Percentiles rank a stretch among this genome's conserved stretches.
phyloP scores from a whole-genome alignment of 768 basidiomycete genomes.

The Suillus subluteus region DNA sequence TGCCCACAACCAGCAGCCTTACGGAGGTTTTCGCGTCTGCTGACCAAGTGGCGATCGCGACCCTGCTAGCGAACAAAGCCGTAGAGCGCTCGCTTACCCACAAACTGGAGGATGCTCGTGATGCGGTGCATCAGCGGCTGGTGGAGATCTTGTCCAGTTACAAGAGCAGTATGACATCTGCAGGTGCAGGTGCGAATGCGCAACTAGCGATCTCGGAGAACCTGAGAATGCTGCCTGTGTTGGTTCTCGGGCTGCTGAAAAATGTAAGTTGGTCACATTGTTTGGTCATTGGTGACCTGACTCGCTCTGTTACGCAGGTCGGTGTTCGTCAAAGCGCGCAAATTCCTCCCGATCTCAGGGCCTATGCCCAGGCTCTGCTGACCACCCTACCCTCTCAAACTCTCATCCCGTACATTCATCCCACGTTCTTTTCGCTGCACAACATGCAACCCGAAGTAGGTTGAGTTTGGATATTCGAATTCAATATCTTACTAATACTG shows the following conservation, averaged over 20 bases:
- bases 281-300: constrained; percentile 6
- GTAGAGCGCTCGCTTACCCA: constrained; percentile 86
- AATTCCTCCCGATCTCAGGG: constrained; percentile 94
- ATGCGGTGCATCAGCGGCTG: constrained; percentile 80
- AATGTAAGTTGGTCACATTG: constrained; percentile 59
- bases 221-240: constrained; percentile 90
- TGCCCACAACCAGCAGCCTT: constrained; percentile 86
- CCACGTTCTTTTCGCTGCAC: constrained; percentile 93
- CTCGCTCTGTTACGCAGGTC: constrained; percentile 51
- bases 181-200: constrained; percentile 91
- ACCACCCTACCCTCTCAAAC: constrained; percentile 90
- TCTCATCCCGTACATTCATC: constrained; percentile 93
- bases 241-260: constrained; percentile 90
- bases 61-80: constrained; percentile 88
- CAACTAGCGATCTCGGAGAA: constrained; percentile 93
- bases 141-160: constrained; percentile 86
- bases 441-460: constrained; percentile 91
- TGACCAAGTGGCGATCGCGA: constrained; percentile 85
- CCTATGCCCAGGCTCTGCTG: constrained; percentile 91
- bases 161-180: constrained; percentile 95
- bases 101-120: constrained; percentile 89
- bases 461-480: background rate
- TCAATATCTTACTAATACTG: constrained; percentile 12
- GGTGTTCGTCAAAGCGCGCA: constrained; percentile 95
- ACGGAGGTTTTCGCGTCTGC: constrained; percentile 90